Evolutionary conservation across 1,284 basidiomycete species (phyloP), one percentile per base, ranked within the genome.

Genomic region (Apiotrichum mycotoxinovorans): DNA sequence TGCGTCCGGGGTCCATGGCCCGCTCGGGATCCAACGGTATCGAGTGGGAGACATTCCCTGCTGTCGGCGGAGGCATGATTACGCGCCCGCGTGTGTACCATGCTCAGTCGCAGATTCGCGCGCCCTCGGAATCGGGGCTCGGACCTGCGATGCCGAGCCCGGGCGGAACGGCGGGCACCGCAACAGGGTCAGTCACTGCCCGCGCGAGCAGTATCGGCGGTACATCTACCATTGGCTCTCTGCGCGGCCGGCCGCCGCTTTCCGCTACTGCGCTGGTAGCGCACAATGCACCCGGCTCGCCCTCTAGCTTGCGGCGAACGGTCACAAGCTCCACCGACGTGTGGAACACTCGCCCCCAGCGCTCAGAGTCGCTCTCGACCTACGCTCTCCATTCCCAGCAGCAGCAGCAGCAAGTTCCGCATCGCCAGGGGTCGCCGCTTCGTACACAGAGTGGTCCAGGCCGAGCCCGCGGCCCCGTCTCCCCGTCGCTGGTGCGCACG

Each of bases 71-170:
- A 26, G 87, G 88, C 1, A 83, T 82, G 0, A 81, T 90, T 57
- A 86, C 86, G 2, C 81, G 87, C 23, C 89, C 88, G 0, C 78
- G 89, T 4, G 80, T 90, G 23, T 84, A 83, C 60, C 88, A 89
- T 68, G 84, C 85, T 0, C 87, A 88, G 63, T 85, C 85, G 8
- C 81, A 82, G 65, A 84, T 87, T 61, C 70, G 80, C 38, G 71
- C 80, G 3, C 80, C 81, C 3, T 70, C 76, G 1, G 79, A 79
- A 51, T 64, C 67, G 1, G 74, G 71, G 5, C 69, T 68, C 17
- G 60, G 59, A n/a, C 61, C 66, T 49, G 54, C 68, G 20, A 64
- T 71, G 68, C 74, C 71, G 1, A 74, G 73, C 63, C 73, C 75
- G 0, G 48, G 23, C 17, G 70, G 66, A 10, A 74, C 71, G 12